Conservation (phyloP, 768 basidiomycete species). For the Tylopilus subfusipes region DNA sequence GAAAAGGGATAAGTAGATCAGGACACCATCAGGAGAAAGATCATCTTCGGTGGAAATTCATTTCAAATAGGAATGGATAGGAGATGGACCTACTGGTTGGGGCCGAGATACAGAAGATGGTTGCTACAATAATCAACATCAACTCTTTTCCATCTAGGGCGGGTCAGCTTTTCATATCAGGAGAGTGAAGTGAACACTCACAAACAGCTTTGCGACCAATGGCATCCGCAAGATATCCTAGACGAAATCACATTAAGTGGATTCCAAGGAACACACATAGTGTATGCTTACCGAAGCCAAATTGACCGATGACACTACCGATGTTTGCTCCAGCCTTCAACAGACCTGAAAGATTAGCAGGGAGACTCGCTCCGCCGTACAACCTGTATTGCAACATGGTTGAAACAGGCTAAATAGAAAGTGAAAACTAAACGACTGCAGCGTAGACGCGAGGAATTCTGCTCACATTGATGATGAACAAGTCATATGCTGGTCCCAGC, state of each 20-base stretch:
- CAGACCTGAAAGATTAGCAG: slow-evolving; percentile 54
- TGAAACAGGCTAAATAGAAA: slow-evolving; percentile 48
- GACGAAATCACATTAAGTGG: background rate
- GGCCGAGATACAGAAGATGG: slow-evolving; percentile 62
- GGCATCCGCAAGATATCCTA: slow-evolving; percentile 63
- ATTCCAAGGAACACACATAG: background rate
- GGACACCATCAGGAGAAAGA: slow-evolving; percentile 45
- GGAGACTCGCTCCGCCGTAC: slow-evolving; percentile 50
- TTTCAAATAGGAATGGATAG: background rate
- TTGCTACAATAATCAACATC: slow-evolving; percentile 76
- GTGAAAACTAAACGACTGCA: background rate
- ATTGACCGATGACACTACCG: slow-evolving; percentile 68
- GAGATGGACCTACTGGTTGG: slow-evolving; percentile 47
- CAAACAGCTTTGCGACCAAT: slow-evolving; percentile 69
- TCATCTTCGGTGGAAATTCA: slow-evolving; percentile 32
- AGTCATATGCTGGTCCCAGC: slow-evolving; percentile 56
- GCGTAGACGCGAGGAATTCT: background rate
- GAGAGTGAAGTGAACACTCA: slow-evolving; percentile 21
- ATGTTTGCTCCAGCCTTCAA: slow-evolving; percentile 70
- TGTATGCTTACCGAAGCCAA: slow-evolving; percentile 47
- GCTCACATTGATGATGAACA: slow-evolving; percentile 67
- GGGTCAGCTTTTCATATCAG: slow-evolving; percentile 2
- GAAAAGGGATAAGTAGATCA: slow-evolving; percentile 64
- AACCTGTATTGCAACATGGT: slow-evolving; percentile 67
- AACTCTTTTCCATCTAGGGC: slow-evolving; percentile 68